phyloP scores from a whole-genome alignment of 1,284 basidiomycete species.

The Moniliella sp. region DNA sequence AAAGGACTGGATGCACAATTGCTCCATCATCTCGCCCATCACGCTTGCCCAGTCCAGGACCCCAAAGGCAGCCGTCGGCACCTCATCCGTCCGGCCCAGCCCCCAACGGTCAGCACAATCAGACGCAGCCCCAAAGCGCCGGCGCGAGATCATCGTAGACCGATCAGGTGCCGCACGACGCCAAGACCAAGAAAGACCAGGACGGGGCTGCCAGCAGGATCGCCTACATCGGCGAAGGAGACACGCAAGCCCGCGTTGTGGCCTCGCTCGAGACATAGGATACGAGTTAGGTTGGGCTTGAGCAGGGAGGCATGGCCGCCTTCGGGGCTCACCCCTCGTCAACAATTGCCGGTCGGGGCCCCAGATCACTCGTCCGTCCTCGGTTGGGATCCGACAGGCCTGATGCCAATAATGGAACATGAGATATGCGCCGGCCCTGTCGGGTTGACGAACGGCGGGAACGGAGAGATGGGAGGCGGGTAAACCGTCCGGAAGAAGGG shows the following conservation, averaged over 20 bases:
- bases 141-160: conserved; percentile 85
- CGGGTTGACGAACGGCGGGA: no score
- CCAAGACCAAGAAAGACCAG: conserved; percentile 78
- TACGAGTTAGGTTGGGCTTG: conserved; percentile 65
- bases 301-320: no score
- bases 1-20: conserved; percentile 55
- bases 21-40: conserved; percentile 67
- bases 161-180: conserved; percentile 78
- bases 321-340: no score
- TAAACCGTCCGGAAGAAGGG: no score
- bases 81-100: conserved; percentile 56
- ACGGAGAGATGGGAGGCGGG: no score
- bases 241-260: conserved; percentile 54
- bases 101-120: conserved; percentile 91
- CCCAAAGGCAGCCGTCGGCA: conserved; percentile 47
- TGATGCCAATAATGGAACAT: no score
- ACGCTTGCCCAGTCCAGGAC: conserved; percentile 74
- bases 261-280: conserved; percentile 55
- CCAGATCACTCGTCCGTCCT: no score
- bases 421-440: no score
- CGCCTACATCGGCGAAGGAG: conserved; percentile 74
- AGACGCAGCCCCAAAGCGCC: conserved; percentile 60
- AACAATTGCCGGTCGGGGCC: no score
- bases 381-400: no score
- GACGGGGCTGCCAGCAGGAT: conserved; percentile 57